Conservation (phyloP, 2,329 filamentous ascomycete species). For the Pleomassaria siparia region DNA sequence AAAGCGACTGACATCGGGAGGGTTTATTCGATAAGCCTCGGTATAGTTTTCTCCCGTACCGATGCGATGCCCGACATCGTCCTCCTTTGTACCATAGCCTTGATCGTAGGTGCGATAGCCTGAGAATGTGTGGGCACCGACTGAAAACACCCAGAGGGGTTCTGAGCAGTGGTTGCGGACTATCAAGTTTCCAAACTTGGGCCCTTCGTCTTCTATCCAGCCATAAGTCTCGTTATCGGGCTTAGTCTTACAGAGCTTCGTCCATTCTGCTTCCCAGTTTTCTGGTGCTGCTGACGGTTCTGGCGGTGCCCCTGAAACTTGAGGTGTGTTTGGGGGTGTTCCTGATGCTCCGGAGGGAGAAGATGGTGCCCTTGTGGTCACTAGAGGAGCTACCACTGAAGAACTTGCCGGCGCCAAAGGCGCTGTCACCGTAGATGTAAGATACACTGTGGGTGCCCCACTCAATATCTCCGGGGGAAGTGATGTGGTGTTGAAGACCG, state of each 20-base stretch:
- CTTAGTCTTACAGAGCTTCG: no score
- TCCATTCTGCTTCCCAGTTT: no score
- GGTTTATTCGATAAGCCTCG: slow-evolving; percentile 10
- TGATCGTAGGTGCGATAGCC: background rate
- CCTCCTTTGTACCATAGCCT: slow-evolving; percentile 5
- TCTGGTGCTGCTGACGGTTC: background rate
- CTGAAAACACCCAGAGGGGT: slow-evolving; percentile 3
- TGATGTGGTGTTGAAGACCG: no score
- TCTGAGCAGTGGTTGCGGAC: slow-evolving; percentile 13
- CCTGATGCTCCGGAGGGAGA: no score
- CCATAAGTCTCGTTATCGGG: background rate
- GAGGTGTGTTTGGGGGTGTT: no score
- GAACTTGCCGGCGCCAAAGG: no score
- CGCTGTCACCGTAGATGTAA: background rate
- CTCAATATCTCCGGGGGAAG: background rate
- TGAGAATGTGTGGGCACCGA: slow-evolving; percentile 9
- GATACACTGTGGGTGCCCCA: background rate
- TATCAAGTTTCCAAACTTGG: slow-evolving; percentile 7
- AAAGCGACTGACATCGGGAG: background rate
- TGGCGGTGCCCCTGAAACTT: no score
- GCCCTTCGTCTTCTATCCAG: slow-evolving; percentile 1
- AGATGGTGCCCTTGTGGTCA: no score
- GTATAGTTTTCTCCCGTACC: background rate
- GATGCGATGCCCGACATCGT: slow-evolving; percentile 1
- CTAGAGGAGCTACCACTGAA: no score